A percentile compares a stretch with the other conserved stretches of the same genome.
phyloP scores from a whole-genome alignment of 495 filamentous ascomycete genomes.

The Talaromyces trachyspermus region DNA sequence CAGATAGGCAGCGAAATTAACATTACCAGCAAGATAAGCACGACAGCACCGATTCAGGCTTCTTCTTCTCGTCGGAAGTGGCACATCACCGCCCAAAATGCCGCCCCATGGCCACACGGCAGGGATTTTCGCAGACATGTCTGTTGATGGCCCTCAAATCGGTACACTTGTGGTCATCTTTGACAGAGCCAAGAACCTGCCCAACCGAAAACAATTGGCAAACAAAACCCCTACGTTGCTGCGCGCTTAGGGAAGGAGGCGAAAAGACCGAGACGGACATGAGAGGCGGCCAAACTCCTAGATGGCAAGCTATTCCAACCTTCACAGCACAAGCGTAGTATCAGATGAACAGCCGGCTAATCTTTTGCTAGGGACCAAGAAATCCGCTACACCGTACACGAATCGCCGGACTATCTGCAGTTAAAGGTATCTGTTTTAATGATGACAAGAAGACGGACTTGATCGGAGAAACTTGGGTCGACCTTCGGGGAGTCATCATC shows the following conservation, averaged over 20 bases:
- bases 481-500: slow-evolving; percentile 71
- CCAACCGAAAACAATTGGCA: slow-evolving; percentile 95
- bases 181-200: slow-evolving; percentile 91
- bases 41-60: no score
- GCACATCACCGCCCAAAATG: slow-evolving; percentile 24
- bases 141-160: slow-evolving; percentile 87
- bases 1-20: neutral
- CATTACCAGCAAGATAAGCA: neutral
- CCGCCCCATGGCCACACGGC: slow-evolving; percentile 60
- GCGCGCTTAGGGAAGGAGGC: slow-evolving; percentile 92
- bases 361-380: slow-evolving; percentile 76
- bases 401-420: slow-evolving; percentile 90
- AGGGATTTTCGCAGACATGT: slow-evolving; percentile 94
- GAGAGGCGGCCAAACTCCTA: slow-evolving; percentile 88
- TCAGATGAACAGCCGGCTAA: neutral
- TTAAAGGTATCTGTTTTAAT: slow-evolving; percentile 92
- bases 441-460: slow-evolving; percentile 95
- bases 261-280: slow-evolving; percentile 95
- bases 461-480: slow-evolving; percentile 88
- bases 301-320: slow-evolving; percentile 58
- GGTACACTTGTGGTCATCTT: slow-evolving; percentile 88
- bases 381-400: slow-evolving; percentile 90
- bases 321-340: neutral
- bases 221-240: slow-evolving; percentile 97
- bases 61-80: slow-evolving; percentile 15